A percentile compares a stretch with the other conserved stretches of the same genome.
These are phyloP conservation scores for Beauveria sp. DNA, from an alignment of 2,329 filamentous ascomycete species.

Conservation along the genomic window DNA sequence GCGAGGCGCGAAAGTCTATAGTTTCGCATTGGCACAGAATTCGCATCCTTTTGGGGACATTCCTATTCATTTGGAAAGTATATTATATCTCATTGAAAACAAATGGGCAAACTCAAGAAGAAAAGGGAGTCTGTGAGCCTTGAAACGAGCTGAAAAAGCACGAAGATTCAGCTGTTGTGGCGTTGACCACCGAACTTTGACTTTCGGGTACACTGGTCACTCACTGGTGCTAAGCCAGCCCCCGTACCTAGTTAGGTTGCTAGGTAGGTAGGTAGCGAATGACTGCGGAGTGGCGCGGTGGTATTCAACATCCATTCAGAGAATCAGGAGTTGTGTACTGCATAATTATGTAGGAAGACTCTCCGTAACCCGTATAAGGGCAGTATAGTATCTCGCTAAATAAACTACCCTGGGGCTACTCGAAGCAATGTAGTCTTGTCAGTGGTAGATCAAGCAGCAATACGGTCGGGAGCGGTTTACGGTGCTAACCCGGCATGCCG, in stretches of 20 bases:
- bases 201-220: not conserved
- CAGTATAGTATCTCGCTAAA: too few relatives aligned
- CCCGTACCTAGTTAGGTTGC: not conserved
- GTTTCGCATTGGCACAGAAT: slow-evolving; percentile 33
- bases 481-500: not conserved
- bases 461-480: not conserved
- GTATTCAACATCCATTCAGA: not conserved
- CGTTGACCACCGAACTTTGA: not conserved
- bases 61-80: not conserved
- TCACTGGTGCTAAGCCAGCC: not conserved
- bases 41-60: not conserved
- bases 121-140: not conserved
- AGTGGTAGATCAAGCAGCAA: not conserved
- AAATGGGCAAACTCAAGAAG: not conserved
- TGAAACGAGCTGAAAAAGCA: not conserved
- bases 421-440: not conserved
- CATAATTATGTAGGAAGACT: too few relatives aligned
- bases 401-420: not conserved
- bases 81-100: not conserved
- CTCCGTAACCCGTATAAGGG: too few relatives aligned
- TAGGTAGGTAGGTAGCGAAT: not conserved
- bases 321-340: not conserved
- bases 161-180: not conserved
- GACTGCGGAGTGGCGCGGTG: not conserved
- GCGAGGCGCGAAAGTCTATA: slow-evolving; percentile 29